A percentile compares a stretch with the other conserved stretches of the same genome.
These are phyloP conservation scores for Diaporthe vaccinii DNA, from an alignment of 2,329 filamentous ascomycete species.

Conservation along the genomic window DNA sequence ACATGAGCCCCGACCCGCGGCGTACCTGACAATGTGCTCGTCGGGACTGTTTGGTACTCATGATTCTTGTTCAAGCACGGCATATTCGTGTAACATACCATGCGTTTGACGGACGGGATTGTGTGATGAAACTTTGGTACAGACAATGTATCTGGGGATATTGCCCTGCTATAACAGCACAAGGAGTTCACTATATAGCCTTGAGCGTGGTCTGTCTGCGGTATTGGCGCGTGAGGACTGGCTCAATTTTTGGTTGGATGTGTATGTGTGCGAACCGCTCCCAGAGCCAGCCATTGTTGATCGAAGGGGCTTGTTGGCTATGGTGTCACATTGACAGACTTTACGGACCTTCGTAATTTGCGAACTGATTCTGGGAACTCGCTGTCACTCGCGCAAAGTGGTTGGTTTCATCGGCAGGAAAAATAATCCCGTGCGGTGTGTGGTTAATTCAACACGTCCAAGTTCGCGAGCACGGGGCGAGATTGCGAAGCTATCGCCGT, in stretches of 20 bases:
- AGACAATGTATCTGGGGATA: conserved; percentile 6
- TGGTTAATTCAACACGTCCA: neutral
- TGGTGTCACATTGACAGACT: neutral
- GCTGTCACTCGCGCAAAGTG: neutral
- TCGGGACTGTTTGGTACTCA: neutral
- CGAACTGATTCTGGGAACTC: neutral
- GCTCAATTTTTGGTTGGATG: neutral
- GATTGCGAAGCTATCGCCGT: neutral
- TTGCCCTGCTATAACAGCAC: neutral
- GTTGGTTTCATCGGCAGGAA: neutral
- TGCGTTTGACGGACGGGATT: neutral
- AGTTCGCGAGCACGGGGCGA: neutral
- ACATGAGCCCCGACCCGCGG: too few species aligned
- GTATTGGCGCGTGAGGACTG: neutral
- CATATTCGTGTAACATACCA: neutral
- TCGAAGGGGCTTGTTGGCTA: neutral
- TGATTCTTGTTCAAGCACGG: neutral
- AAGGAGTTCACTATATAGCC: neutral
- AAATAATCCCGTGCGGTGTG: neutral
- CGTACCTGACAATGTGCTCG: neutral
- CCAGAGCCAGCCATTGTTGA: neutral
- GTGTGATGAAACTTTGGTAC: neutral
- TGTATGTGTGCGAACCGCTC: neutral
- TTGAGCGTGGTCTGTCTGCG: neutral
- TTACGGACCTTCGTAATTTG: neutral